Evolutionary conservation across 768 basidiomycete genomes (phyloP).

Genomic region (Cyathus striatus): DNA sequence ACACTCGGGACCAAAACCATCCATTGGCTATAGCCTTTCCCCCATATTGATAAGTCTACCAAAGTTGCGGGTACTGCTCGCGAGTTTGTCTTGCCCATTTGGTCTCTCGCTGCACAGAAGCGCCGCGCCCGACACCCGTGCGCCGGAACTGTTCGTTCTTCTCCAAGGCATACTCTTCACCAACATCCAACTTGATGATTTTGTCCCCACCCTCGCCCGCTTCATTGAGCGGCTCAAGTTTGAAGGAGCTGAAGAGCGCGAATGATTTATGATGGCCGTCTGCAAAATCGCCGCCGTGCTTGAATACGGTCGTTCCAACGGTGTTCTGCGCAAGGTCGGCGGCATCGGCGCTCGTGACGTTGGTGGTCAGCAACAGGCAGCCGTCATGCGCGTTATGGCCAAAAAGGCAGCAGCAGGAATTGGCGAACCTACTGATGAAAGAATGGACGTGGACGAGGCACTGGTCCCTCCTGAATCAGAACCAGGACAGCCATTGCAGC

Average conservation of each 20-base stretch:
- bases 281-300: conserved; percentile 78
- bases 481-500: conserved; percentile 34
- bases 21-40: too few relatives aligned
- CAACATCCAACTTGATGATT: conserved; percentile 90
- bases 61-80: too few relatives aligned
- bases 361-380: conserved; percentile 22
- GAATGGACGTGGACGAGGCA: conserved; percentile 67
- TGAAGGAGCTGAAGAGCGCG: conserved; percentile 74
- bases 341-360: conserved; percentile 37
- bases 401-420: conserved; percentile 36
- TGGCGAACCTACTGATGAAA: conserved; percentile 35
- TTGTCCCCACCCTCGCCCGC: conserved; percentile 72
- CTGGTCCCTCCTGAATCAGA: too few relatives aligned
- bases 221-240: conserved; percentile 84
- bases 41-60: too few relatives aligned
- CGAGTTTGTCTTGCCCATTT: conserved; percentile 86
- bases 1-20: too few relatives aligned
- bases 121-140: conserved; percentile 70
- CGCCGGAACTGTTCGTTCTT: conserved; percentile 80
- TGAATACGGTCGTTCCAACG: conserved; percentile 80
- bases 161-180: conserved; percentile 98
- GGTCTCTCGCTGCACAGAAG: conserved; percentile 71
- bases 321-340: conserved; percentile 63
- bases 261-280: conserved; percentile 97
- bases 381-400: conserved; percentile 44